Base-by-base conservation (phyloP, 176 grass and related monocot genomes). In the Zea luxurians region DNA sequence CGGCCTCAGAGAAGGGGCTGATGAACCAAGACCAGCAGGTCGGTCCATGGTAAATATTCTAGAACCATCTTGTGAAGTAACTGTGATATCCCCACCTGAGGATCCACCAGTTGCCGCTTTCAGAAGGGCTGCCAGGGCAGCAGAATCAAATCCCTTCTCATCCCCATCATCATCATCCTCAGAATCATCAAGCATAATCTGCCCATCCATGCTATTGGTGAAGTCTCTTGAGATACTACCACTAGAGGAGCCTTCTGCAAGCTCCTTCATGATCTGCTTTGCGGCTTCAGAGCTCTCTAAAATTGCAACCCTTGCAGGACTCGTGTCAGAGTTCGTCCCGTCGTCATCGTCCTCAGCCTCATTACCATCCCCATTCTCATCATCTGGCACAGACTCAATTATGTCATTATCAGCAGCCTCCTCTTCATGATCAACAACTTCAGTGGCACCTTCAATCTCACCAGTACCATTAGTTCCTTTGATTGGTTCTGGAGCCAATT, bases 1-100 rank as follows among this genome's bases (percentile, higher is more conserved):
- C 12, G 91, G 89, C 74, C 83, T 81, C 27, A 94, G 68, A 75
- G 83, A 89, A 64, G 87, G 53, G 44, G 81, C 68, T 20, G 88
- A 95, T 6, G 96, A 89, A 17, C 92, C 96, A 41, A 93, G 73
- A 49, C 92, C 88, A 71, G 88, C 86, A 83, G 92, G 92, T 16
- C 66, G 88, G 50, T 95, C 91, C 69, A 92, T 83, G 38, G 79
- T 79, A 68, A 99, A 92, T 38, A 95, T 83, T 57, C 73, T 76
- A 17, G 83, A 72, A 41, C 86, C 88, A 87, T 89, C 89, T 89
- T 92, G 89, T 0, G 89, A 86, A 78, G 73, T 58, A 53, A 92
- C 36, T 41, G 61, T 71, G 38, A 87, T 64, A 88, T 88, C 85
- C 54, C 78, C 83, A 83, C 95, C 83, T 11, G 85, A 4, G 20